Base-by-base conservation (phyloP, 1,284 basidiomycete species). In the Ustilago tritici region DNA sequence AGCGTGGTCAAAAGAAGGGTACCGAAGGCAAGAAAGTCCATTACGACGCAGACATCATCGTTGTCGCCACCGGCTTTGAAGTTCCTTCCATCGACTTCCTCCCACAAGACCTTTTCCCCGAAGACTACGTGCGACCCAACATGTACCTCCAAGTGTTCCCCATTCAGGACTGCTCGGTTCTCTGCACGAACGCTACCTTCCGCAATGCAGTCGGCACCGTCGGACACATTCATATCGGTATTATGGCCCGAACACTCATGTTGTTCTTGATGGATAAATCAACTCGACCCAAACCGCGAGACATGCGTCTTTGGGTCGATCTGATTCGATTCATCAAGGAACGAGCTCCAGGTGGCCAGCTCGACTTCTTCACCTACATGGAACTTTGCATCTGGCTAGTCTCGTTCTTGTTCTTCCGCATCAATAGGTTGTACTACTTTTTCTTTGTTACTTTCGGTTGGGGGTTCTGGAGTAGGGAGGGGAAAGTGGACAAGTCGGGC, bases 251-350 rank as follows among this genome's bases (percentile, higher is more conserved):
- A 28, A 90, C 91, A 40, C 88, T 91, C 10, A 87, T 90, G 32
- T 88, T 89, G 3, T 89, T 91, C 78, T 87, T 91, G 19, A 87
- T 91, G 81, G 90, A 91, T 79, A 83, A 87, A 34, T 78, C 83
- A 34, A 89, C 89, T 0, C 88, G 90, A 0, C 91, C 91, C 3
- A 76, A 81, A 14, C 87, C 89, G 2, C 88, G 88, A 49, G 89
- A 91, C 74, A 91, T 90, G 90, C 90, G 90, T 76, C 87, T 91
- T 10, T 91, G 91, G 91, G 90, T 91, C 43, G 90, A 91, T 81
- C 86, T 88, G 43, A 86, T 91, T 46, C 87, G 89, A n/a, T 90
- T 89, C 84, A 80, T 91, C 82, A 91, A 91, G 84, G 87, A 88
- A 12, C 88, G 88, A 41, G 89, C 90, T 1, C 87, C 87, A 0